Percentiles rank a stretch among this genome's conserved stretches.
phyloP scores from a whole-genome alignment of 192 early-diverging fungal species.

The Entophlyctis luteolus region DNA sequence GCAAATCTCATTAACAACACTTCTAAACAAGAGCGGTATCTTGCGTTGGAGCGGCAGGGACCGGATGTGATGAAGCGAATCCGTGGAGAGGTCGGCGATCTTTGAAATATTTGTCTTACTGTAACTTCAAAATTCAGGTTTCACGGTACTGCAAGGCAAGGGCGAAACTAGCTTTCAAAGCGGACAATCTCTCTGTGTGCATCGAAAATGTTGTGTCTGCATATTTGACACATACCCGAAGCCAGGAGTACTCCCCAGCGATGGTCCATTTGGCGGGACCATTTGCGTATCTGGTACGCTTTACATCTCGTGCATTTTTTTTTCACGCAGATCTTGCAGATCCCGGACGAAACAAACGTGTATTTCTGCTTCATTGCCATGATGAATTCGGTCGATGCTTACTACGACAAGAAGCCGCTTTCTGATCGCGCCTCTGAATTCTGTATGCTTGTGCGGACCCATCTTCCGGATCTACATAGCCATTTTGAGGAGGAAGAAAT shows the following conservation, averaged over 20 bases:
- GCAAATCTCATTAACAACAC: too few species aligned
- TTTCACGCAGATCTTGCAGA: not conserved
- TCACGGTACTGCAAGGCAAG: slow-evolving; percentile 51
- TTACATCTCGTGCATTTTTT: not conserved
- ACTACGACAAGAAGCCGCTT: slow-evolving; percentile 58
- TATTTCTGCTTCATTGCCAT: slow-evolving; percentile 80
- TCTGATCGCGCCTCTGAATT: slow-evolving; percentile 83
- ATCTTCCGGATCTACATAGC: slow-evolving; percentile 84
- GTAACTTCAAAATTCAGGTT: not conserved
- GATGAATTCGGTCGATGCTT: slow-evolving; percentile 64
- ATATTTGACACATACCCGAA: slow-evolving; percentile 74
- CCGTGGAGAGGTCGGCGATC: slow-evolving; percentile 58
- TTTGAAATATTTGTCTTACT: too few species aligned
- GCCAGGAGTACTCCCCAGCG: slow-evolving; percentile 70
- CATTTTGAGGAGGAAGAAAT: slow-evolving; percentile 96
- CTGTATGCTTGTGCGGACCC: slow-evolving; percentile 75
- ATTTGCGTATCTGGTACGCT: slow-evolving; percentile 62
- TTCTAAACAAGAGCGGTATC: slow-evolving; percentile 70
- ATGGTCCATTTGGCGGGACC: slow-evolving; percentile 78
- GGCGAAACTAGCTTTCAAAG: slow-evolving; percentile 44
- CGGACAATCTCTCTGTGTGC: not conserved
- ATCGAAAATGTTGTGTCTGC: slow-evolving; percentile 78
- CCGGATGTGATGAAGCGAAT: slow-evolving; percentile 70
- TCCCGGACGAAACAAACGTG: slow-evolving; percentile 68
- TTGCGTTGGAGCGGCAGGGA: slow-evolving; percentile 57